Conservation (phyloP, 768 basidiomycete species). For the Leucosporidium yakuticum region DNA sequence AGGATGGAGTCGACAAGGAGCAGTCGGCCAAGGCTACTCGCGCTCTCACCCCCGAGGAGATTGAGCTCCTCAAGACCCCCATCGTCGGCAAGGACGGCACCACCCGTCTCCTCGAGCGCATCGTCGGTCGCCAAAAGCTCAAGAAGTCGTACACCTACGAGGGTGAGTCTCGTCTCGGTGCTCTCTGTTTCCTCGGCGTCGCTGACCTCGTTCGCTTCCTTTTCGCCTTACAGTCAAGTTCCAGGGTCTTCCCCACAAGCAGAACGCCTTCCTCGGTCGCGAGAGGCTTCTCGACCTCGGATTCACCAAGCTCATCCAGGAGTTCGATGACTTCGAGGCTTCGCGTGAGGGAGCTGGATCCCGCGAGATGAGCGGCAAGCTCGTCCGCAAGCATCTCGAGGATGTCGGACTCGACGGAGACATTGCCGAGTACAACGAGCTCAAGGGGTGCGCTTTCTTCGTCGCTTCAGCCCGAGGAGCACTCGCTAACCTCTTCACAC, state of each 20-base stretch:
- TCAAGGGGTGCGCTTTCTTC: constrained; percentile 53
- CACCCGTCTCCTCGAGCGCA: constrained; percentile 75
- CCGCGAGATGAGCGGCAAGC: constrained; percentile 71
- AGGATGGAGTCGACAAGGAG: constrained; percentile 96
- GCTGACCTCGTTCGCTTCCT: background rate
- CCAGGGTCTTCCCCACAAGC: constrained; percentile 48
- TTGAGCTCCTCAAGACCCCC: constrained; percentile 66
- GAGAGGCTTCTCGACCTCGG: constrained; percentile 80
- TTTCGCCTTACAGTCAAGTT: constrained; percentile 43
- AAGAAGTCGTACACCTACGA: constrained; percentile 95
- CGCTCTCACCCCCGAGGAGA: constrained; percentile 80
- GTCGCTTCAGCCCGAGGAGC: background rate
- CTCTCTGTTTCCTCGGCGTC: no score
- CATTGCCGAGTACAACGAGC: constrained; percentile 97
- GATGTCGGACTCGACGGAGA: constrained; percentile 95
- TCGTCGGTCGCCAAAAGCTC: constrained; percentile 93
- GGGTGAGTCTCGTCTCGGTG: constrained; percentile 12
- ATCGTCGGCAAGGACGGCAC: constrained; percentile 89
- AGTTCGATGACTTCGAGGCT: constrained; percentile 89
- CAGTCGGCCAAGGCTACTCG: constrained; percentile 85
- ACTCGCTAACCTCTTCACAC: background rate
- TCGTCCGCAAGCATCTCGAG: constrained; percentile 86
- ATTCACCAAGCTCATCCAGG: constrained; percentile 80
- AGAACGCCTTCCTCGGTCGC: constrained; percentile 86
- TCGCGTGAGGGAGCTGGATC: constrained; percentile 91